Evolutionary conservation across 1,139 yeast genomes (phyloP), one percentile per base, ranked within the genome.

Genomic region (Sugiyamaella novakii): DNA sequence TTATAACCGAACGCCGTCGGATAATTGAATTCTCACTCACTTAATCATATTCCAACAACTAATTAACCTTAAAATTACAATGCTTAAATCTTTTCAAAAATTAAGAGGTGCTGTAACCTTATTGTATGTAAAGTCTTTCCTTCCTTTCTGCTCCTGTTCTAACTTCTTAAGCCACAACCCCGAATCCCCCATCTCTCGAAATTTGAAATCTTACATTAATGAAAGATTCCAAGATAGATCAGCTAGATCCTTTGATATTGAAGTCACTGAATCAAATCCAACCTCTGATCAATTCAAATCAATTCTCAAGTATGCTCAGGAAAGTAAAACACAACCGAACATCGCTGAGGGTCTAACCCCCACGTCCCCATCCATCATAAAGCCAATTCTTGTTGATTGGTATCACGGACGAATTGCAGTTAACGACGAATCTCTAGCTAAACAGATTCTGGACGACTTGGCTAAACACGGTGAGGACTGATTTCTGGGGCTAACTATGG

Each of bases 361-460:
- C 17, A 38, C 42, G 3, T 22, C 42, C 6, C 21, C 42, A 7
- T 41, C 44, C 5, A 52, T 64, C 24, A 53, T 55, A 18, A 54
- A 67, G 19, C 72, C 72, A 1, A 60, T 69, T n/a, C 55, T 69
- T 28, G 67, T 67, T n/a, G 65, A 66, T 48, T 62, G 69, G 69
- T 62, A 63, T 54, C 51, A 60, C 31, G 66, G 75, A 49, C 60
- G 67, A 61, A 57, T 68, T 44, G 59, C 76, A 52, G 62, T 69
- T 25, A 58, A 66, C 48, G 63, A 67, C 55, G 71, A 70, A 15
- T 72, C 72, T 21, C 64, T 76, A 37, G 64, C 71, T 5, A 59
- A 69, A 37, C 59, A 66, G 28, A 66, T 69, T 12, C 52, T 69
- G 21, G 56, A 59, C 5, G 62, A 67, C 15, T 50, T 62, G 34